Base-by-base conservation (phyloP, 352 stramenopile species). In the Globisporangium orthogonon region DNA sequence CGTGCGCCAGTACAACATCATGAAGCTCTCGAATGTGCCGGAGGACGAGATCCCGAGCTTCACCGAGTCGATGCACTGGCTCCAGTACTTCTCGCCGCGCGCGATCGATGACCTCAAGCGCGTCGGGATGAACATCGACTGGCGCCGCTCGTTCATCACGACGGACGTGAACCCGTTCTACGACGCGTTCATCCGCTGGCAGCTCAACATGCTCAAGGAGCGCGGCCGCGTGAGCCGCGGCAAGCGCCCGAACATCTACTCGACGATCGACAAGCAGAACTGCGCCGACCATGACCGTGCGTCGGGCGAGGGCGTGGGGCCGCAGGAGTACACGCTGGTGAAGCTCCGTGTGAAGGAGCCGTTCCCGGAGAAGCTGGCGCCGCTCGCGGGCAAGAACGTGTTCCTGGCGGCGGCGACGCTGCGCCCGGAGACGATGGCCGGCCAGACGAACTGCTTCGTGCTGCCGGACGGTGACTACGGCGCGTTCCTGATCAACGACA, bases 371-470 rank as follows among this genome's bases (percentile, higher is more conserved):
- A 91, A 91, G 58, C 65, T 97, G 11, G 64, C 76, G 37, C 40
- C 79, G 7, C 76, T 98, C 28, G 63, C 70, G 1, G 86, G 83
- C 59, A 90, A 97, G 66, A 93, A 94, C 50, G 92, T 99, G 13
- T 99, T 94, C 73, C 70, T 99, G 45, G 97, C 97, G 4, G 96
- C 98, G 1, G 98, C 98, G 5, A 99, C 98, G 37, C 84, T 99
- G 37, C 92, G 98, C 59, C 96, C 98, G 0, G 98, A 99, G 79
- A 99, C 98, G 48, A 99, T 99, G 93, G 98, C 99, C 71, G 98
- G 98, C 51, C 98, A 99, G 85, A 99, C 98, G 13, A 99, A 99
- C 84, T 99, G 97, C 86, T 99, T 99, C 66, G 96, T 99, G 61
- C 84, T 99, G 44, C 98, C 98, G 9, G 91, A 97, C 23, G 97